These are phyloP conservation scores for Pseudozyma sp. DNA, from an alignment of 1,284 basidiomycete genomes.

Conservation along the genomic window DNA sequence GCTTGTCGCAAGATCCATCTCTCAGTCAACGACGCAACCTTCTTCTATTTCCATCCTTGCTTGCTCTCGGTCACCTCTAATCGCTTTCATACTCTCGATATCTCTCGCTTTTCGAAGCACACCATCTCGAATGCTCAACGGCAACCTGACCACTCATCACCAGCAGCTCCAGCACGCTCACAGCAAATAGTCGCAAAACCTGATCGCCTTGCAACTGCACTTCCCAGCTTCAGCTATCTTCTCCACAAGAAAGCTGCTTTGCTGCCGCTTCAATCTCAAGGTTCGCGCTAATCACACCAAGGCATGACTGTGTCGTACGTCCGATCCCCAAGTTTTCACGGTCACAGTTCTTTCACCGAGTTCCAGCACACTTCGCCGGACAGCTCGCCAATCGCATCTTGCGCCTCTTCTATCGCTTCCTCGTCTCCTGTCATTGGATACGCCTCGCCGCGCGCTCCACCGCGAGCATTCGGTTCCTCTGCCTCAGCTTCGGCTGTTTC, in stretches of 20 bases:
- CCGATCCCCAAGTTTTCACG: constrained; percentile 43
- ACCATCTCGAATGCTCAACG: neutral
- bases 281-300: neutral
- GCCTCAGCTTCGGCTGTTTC: constrained; percentile 31
- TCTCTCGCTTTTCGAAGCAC: neutral
- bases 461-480: constrained; percentile 24
- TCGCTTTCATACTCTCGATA: neutral
- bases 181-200: too few relatives aligned
- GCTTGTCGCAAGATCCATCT: neutral
- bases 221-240: too few relatives aligned
- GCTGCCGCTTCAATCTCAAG: neutral
- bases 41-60: neutral
- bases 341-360: constrained; percentile 17
- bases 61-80: constrained; percentile 1
- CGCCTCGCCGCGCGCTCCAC: constrained; percentile 19
- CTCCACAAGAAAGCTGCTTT: neutral
- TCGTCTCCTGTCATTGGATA: constrained; percentile 18
- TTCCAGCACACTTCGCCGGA: constrained; percentile 19
- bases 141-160: too few relatives aligned
- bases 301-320: constrained; percentile 50
- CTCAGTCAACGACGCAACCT: neutral
- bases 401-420: constrained; percentile 9
- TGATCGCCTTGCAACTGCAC: too few relatives aligned
- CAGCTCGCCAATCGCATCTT: constrained; percentile 23
- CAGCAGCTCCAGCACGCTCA: too few relatives aligned